These are phyloP conservation scores for Cladophialophora bantiana DNA, from an alignment of 2,329 filamentous ascomycete genomes.

Conservation along the genomic window DNA sequence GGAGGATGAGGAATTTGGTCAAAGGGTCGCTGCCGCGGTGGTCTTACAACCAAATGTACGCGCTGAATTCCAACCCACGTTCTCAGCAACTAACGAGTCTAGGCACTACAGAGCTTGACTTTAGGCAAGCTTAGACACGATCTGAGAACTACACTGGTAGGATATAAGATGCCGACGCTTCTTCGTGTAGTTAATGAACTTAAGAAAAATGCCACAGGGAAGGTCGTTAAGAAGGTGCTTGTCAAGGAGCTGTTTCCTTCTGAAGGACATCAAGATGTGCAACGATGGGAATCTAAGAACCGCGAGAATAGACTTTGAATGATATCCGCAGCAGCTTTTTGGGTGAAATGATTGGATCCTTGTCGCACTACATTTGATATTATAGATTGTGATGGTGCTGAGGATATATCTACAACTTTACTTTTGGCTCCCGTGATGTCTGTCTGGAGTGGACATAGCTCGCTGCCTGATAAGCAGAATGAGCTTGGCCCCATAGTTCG, in stretches of 20 bases:
- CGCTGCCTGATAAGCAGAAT: conserved; percentile 56
- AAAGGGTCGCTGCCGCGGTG: conserved; percentile 55
- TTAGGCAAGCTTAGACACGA: conserved; percentile 47
- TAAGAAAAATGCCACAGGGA: conserved; percentile 56
- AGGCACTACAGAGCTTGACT: conserved; percentile 29
- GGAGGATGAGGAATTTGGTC: conserved; percentile 56
- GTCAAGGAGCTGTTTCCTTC: conserved; percentile 48
- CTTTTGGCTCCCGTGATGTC: conserved; percentile 53
- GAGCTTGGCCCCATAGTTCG: conserved; percentile 63
- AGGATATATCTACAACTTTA: conserved; percentile 50
- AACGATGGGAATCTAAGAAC: conserved; percentile 37
- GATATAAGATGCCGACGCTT: conserved; percentile 58
- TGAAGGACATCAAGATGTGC: conserved; percentile 35
- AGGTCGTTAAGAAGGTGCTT: conserved; percentile 57
- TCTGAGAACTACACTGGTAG: conserved; percentile 50
- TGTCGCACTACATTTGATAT: neutral
- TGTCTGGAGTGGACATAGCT: conserved; percentile 60
- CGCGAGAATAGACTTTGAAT: neutral
- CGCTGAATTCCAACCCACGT: no score
- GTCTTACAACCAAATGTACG: conserved; percentile 28
- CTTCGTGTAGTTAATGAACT: conserved; percentile 54
- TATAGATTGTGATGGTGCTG: neutral
- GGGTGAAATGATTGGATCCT: neutral
- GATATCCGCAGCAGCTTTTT: neutral
- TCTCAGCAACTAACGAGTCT: neutral